Percentiles rank a stretch among this genome's conserved stretches.
These are phyloP conservation scores for Dendrocalamus latiflorus DNA, from an alignment of 202 grass and related monocot genomes.

Conservation along the genomic window DNA sequence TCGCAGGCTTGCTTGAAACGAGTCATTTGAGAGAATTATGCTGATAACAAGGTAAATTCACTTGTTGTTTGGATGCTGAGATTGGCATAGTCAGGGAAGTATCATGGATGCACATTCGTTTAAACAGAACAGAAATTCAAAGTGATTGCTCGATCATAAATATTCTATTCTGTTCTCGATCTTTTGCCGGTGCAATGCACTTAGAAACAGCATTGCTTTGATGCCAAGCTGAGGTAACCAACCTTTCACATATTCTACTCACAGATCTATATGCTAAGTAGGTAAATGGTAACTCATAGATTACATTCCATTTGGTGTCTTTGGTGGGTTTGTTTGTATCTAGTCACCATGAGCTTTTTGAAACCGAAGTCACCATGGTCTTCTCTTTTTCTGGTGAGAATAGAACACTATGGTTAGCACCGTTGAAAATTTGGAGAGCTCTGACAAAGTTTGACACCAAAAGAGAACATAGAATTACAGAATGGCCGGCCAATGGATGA, in stretches of 20 bases:
- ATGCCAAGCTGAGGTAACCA: neutral
- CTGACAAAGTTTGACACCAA: too few relatives aligned
- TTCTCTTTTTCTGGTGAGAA: too few relatives aligned
- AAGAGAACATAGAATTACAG: too few relatives aligned
- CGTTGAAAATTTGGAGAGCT: too few relatives aligned
- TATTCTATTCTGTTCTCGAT: neutral
- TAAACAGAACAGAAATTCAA: neutral
- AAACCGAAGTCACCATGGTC: too few relatives aligned
- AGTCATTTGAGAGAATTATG: slow-evolving; percentile 1
- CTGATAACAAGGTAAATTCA: neutral
- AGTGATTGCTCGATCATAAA: neutral
- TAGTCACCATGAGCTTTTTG: neutral
- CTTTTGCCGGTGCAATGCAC: neutral
- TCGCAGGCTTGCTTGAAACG: neutral
- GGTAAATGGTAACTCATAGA: too few relatives aligned
- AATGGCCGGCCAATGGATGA: too few relatives aligned
- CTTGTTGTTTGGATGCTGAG: neutral
- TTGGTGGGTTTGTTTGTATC: neutral
- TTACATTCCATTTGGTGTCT: neutral
- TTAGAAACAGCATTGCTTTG: neutral
- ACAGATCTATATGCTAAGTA: neutral
- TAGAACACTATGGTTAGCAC: too few relatives aligned
- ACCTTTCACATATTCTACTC: neutral
- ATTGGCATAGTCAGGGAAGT: neutral
- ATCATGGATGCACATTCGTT: neutral